These are phyloP conservation scores for Calonectria hongkongensis DNA, from an alignment of 2,329 filamentous ascomycete species.

Conservation along the genomic window DNA sequence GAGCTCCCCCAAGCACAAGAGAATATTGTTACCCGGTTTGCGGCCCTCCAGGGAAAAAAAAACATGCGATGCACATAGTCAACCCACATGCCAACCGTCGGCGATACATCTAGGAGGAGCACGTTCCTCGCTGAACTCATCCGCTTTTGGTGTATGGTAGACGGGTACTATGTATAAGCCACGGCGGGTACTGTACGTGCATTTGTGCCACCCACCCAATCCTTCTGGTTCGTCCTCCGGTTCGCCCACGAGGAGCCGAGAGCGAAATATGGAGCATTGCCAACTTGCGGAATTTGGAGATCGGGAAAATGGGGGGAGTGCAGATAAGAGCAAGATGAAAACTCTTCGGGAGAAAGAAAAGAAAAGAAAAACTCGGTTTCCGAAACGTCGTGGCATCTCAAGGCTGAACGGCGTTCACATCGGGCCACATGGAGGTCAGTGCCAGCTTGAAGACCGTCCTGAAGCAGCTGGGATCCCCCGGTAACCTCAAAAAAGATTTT, in stretches of 20 bases:
- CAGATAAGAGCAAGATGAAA: slow-evolving; percentile 25
- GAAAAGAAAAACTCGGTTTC: slow-evolving; percentile 28
- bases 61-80: slow-evolving; percentile 44
- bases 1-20: slow-evolving; percentile 20
- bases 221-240: slow-evolving; percentile 14
- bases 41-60: slow-evolving; percentile 20
- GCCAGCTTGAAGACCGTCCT: slow-evolving; percentile 39
- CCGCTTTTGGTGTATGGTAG: slow-evolving; percentile 14
- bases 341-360: slow-evolving; percentile 33
- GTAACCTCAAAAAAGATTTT: slow-evolving; percentile 30
- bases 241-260: slow-evolving; percentile 5
- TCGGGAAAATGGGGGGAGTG: slow-evolving; percentile 29
- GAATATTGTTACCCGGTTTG: slow-evolving; percentile 34
- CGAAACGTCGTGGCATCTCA: slow-evolving; percentile 40
- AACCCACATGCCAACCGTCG: slow-evolving; percentile 51
- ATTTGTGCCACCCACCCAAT: slow-evolving; percentile 17
- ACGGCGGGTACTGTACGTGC: slow-evolving; percentile 14
- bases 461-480: slow-evolving; percentile 40
- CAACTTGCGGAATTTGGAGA: slow-evolving; percentile 28
- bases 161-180: slow-evolving; percentile 15
- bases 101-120: slow-evolving; percentile 46
- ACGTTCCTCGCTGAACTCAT: slow-evolving; percentile 48
- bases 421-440: slow-evolving; percentile 43
- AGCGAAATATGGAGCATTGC: slow-evolving; percentile 23
- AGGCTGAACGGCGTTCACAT: slow-evolving; percentile 34